These are phyloP conservation scores for Rhexocercosporidium sp. DNA, from an alignment of 2,329 filamentous ascomycete species.

Conservation along the genomic window DNA sequence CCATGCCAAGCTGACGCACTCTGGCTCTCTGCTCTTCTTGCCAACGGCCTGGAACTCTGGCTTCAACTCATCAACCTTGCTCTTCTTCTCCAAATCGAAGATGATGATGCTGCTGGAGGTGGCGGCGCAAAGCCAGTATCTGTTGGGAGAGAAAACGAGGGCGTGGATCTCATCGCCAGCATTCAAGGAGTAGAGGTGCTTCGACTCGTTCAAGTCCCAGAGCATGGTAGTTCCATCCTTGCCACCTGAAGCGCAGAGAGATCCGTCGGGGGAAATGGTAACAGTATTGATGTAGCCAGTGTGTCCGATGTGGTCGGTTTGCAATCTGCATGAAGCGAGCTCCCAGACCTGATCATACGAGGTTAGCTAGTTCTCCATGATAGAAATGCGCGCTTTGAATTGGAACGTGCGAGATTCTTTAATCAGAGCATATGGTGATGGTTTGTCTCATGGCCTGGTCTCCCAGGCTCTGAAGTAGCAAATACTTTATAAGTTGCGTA, in stretches of 20 bases:
- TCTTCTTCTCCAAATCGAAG: conserved; percentile 99
- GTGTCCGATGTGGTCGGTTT: conserved; percentile 99
- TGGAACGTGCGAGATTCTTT: conserved; percentile 31
- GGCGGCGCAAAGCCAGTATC: conserved; percentile 99
- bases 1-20: conserved; percentile 98
- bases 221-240: conserved; percentile 99
- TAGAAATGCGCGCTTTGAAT: conserved; percentile 20
- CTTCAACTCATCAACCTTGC: conserved; percentile 99
- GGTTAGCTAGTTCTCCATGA: conserved; percentile 30
- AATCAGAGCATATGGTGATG: conserved; percentile 87
- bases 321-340: conserved; percentile 98
- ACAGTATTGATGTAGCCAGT: conserved; percentile 99
- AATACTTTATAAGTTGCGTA: conserved; percentile 92
- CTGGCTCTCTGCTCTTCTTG: conserved; percentile 99
- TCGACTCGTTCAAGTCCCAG: conserved; percentile 99
- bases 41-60: conserved; percentile 94
- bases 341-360: conserved; percentile 82
- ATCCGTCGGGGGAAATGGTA: conserved; percentile 99
- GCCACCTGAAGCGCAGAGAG: conserved; percentile 97
- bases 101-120: conserved; percentile 99
- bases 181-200: conserved; percentile 99
- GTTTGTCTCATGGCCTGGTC: conserved; percentile 93
- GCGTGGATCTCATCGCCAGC: conserved; percentile 99
- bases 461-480: conserved; percentile 99
- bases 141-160: conserved; percentile 99